phyloP scores from a whole-genome alignment of 148 eudicot species.

The Suaeda aralocaspica region DNA sequence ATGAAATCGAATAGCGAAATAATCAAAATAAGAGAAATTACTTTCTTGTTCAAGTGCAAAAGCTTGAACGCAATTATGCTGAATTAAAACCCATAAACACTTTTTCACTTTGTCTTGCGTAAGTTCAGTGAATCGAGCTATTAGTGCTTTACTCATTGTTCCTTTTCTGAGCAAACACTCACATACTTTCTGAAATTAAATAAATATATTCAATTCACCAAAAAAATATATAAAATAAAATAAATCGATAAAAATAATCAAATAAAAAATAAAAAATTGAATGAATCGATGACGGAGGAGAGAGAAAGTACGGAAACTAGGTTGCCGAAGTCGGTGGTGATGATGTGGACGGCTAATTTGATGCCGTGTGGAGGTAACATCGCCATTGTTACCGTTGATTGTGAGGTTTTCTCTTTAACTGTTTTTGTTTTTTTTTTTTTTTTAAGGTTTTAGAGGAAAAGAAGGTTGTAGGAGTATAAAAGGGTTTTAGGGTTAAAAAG shows the following conservation, averaged over 20 bases:
- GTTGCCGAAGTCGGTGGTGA: constrained; percentile 63
- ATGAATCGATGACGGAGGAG: neutral
- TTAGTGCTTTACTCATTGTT: constrained; percentile 39
- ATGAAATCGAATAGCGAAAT: neutral
- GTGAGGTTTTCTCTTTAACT: neutral
- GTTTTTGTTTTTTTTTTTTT: too few species aligned
- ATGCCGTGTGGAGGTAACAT: constrained; percentile 50
- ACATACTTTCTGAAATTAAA: constrained; percentile 69
- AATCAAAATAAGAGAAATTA: constrained; percentile 3
- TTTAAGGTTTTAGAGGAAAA: neutral
- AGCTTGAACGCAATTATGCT: constrained; percentile 91
- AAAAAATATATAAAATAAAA: constrained; percentile 1
- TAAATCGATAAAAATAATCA: neutral
- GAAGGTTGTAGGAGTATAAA: too few species aligned
- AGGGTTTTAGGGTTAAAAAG: rapidly evolving
- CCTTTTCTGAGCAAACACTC: constrained; percentile 81
- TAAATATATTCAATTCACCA: neutral
- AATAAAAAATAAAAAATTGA: neutral
- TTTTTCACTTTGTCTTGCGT: constrained; percentile 39
- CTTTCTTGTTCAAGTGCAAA: constrained; percentile 65
- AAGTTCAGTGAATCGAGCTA: constrained; percentile 47
- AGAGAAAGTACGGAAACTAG: constrained; percentile 49
- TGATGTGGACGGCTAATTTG: constrained; percentile 64
- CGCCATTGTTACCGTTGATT: constrained; percentile 7
- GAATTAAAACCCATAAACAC: constrained; percentile 63